phyloP scores from a whole-genome alignment of 2,329 filamentous ascomycete species.

The Tolypocladium paradoxum region DNA sequence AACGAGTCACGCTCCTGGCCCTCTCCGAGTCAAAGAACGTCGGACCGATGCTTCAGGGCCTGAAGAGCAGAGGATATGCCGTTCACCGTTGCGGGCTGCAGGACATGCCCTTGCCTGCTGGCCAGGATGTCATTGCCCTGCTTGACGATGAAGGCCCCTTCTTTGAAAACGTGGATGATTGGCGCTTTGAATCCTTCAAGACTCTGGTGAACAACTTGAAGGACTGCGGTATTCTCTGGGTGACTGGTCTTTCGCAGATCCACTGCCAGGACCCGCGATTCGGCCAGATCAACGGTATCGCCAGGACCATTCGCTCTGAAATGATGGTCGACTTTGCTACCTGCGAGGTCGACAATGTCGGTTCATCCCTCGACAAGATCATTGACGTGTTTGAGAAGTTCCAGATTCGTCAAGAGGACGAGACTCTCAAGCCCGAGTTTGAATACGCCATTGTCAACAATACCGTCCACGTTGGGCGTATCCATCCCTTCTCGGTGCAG shows the following conservation, averaged over 20 bases:
- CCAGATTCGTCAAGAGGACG: neutral
- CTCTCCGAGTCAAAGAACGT: too few species aligned
- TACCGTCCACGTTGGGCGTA: neutral
- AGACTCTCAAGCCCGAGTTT: neutral
- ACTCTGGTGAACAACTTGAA: neutral
- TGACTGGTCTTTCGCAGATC: conserved; percentile 15
- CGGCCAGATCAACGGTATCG: conserved; percentile 13
- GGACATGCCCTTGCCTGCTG: neutral
- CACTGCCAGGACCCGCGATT: conserved; percentile 15
- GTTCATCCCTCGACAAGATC: neutral
- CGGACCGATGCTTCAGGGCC: too few species aligned
- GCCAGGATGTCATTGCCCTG: conserved; percentile 3
- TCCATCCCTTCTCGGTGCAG: neutral
- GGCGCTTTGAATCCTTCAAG: neutral
- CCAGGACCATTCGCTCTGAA: conserved; percentile 17
- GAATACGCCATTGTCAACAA: conserved; percentile 1
- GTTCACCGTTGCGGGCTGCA: neutral
- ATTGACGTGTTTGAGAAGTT: neutral
- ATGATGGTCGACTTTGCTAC: conserved; percentile 14
- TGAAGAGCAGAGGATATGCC: too few species aligned
- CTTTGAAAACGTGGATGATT: neutral
- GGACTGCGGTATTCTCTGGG: conserved; percentile 14
- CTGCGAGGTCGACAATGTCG: conserved; percentile 11
- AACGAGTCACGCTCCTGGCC: too few species aligned
- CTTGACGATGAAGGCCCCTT: conserved; percentile 6